Percentiles rank a stretch among this genome's conserved stretches.
Conservation (phyloP, 192 early-diverging fungal genomes). For the Powellomyces hirtus region DNA sequence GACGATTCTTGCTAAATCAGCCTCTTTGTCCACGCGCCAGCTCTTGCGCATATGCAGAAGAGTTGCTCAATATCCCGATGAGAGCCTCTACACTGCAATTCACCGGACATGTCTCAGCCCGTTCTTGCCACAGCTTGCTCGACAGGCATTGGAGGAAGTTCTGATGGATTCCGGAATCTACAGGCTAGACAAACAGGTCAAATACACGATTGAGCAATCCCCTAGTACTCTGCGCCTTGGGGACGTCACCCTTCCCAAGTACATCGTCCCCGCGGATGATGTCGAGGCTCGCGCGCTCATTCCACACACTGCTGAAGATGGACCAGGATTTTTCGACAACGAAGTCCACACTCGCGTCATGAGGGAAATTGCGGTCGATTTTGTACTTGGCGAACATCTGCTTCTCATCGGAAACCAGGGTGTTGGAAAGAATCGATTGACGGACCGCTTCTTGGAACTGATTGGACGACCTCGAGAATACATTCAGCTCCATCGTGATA, state of each 20-base stretch:
- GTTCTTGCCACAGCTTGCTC: conserved; percentile 69
- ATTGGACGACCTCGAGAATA: conserved; percentile 71
- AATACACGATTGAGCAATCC: neutral
- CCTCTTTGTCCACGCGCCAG: conserved; percentile 66
- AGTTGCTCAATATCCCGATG: conserved; percentile 59
- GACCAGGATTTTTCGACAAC: conserved; percentile 71
- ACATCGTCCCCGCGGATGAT: conserved; percentile 16
- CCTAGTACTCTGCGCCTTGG: conserved; percentile 17
- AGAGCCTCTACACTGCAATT: conserved; percentile 60
- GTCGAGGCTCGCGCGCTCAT: conserved; percentile 29
- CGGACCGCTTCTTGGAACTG: conserved; percentile 68
- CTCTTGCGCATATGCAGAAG: conserved; percentile 70
- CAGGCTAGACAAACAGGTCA: neutral
- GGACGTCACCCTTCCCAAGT: conserved; percentile 17
- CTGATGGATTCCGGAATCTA: conserved; percentile 57
- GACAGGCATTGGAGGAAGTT: conserved; percentile 62
- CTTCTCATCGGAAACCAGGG: conserved; percentile 84
- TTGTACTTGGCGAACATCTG: conserved; percentile 74
- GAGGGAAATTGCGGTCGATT: conserved; percentile 78
- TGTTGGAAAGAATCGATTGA: conserved; percentile 52
- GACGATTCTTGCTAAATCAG: conserved; percentile 54
- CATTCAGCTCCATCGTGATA: conserved; percentile 78
- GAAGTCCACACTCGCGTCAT: conserved; percentile 68
- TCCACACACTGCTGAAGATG: conserved; percentile 23
- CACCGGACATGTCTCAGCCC: conserved; percentile 66